These are phyloP conservation scores for Helminthosporium solani DNA, from an alignment of 2,329 filamentous ascomycete genomes.

Conservation along the genomic window DNA sequence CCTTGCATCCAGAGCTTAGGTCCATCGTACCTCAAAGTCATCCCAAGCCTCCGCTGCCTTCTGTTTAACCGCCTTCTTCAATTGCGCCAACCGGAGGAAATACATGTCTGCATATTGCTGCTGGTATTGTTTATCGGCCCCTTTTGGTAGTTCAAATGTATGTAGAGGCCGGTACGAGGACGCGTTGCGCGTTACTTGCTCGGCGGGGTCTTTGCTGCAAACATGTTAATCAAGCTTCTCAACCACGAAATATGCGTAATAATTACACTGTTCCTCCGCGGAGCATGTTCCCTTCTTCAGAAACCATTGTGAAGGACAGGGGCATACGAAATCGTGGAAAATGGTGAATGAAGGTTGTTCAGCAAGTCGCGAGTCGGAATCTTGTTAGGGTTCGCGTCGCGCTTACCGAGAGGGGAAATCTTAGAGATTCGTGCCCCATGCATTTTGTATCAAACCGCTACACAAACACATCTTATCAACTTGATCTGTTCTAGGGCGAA, in stretches of 20 bases:
- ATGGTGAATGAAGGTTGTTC: not conserved
- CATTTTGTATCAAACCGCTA: no score
- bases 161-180: conserved; percentile 72
- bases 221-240: conserved; percentile 12
- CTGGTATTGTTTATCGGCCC: conserved; percentile 69
- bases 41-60: conserved; percentile 76
- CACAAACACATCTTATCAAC: no score
- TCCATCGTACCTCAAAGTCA: conserved; percentile 59
- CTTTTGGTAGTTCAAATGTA: conserved; percentile 70
- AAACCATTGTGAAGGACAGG: conserved; percentile 15
- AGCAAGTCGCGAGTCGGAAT: conserved; percentile 4
- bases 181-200: conserved; percentile 28
- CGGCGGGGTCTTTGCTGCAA: conserved; percentile 27
- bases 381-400: conserved; percentile 13
- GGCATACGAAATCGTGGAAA: not conserved
- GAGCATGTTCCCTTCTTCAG: conserved; percentile 24
- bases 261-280: conserved; percentile 34
- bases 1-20: not conserved
- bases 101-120: conserved; percentile 99
- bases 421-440: not conserved
- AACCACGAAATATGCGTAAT: not conserved
- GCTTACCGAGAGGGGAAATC: conserved; percentile 8
- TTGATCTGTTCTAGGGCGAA: no score
- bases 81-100: conserved; percentile 82
- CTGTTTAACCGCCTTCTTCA: conserved; percentile 79